Percentiles rank a stretch among this genome's conserved stretches.
Conservation (phyloP, 169 alveolate species). For the Besnoitia besnoiti region DNA sequence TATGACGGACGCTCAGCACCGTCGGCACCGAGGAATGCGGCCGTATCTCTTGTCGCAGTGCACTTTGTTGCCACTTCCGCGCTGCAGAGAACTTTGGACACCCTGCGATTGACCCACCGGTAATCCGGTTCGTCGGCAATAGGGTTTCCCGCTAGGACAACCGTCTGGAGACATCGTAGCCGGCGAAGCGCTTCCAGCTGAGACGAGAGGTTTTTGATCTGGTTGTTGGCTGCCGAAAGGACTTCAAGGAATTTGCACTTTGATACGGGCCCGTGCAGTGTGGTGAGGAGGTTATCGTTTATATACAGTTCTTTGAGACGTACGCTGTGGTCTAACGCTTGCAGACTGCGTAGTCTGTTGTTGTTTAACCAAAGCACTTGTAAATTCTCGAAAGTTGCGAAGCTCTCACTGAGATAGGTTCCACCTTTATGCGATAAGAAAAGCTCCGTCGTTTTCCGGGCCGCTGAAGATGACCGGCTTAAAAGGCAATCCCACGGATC, state of each 20-base stretch:
- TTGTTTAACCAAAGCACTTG: constrained; percentile 28
- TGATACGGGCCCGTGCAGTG: background rate
- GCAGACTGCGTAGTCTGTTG: background rate
- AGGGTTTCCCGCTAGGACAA: background rate
- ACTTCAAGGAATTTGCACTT: constrained; percentile 12
- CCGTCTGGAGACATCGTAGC: background rate
- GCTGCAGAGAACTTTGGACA: too few relatives aligned
- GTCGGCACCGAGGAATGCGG: too few relatives aligned
- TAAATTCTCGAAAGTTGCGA: constrained; percentile 8
- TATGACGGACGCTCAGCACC: too few relatives aligned
- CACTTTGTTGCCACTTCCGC: too few relatives aligned
- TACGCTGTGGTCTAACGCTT: background rate
- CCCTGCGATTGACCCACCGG: background rate
- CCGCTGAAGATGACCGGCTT: background rate
- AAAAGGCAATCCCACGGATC: constrained; percentile 7
- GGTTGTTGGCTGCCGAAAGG: background rate
- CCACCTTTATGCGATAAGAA: background rate
- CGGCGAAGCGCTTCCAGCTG: constrained; percentile 4
- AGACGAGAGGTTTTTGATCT: constrained; percentile 28
- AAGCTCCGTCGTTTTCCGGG: background rate
- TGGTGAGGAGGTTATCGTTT: background rate
- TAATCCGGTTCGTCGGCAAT: background rate
- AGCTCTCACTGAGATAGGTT: background rate
- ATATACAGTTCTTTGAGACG: constrained; percentile 21
- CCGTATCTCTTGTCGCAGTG: too few relatives aligned